Percentiles rank a stretch among this genome's conserved stretches.
Evolutionary conservation across 83 land plant species (phyloP).

Genomic region (Isoetes engelmannii): DNA sequence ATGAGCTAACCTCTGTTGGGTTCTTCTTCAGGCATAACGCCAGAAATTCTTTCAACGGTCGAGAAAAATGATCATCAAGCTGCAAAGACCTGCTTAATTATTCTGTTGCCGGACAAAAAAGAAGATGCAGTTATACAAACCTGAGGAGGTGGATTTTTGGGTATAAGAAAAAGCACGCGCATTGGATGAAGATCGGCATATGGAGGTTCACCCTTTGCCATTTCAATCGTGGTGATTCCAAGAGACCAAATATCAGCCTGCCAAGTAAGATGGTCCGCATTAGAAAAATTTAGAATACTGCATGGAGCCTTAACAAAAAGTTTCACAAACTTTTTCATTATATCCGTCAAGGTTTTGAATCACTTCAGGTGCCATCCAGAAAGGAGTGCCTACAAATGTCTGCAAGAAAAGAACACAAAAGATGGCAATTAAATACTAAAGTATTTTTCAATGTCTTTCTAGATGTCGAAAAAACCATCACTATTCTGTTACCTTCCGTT

Average conservation of each 20-base stretch:
- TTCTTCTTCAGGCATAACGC: conserved; percentile 76
- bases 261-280: not conserved
- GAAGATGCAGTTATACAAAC: conserved; percentile 24
- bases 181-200: conserved; percentile 97
- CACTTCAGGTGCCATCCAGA: conserved; percentile 99
- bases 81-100: conserved; percentile 26
- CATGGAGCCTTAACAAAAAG: no score
- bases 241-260: conserved; percentile 99
- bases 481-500: conserved; percentile 63
- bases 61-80: conserved; percentile 98
- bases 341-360: conserved; percentile 97
- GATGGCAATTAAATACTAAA: not conserved
- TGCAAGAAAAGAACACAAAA: conserved; percentile 17
- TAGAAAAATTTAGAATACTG: no score
- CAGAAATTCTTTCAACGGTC: conserved; percentile 92
- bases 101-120: conserved; percentile 1
- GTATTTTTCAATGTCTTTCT: not conserved
- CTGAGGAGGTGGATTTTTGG: conserved; percentile 97
- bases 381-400: conserved; percentile 99
- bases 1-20: conserved; percentile 70
- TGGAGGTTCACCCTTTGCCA: conserved; percentile 99
- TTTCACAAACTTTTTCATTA: conserved; percentile 79
- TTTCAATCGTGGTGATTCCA: conserved; percentile 95
- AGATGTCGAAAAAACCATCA: not conserved
- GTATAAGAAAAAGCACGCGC: conserved; percentile 96